Evolutionary conservation across 306 rosid species (phyloP), one percentile per base, ranked within the genome.

Genomic region (Sicyos baderoa): DNA sequence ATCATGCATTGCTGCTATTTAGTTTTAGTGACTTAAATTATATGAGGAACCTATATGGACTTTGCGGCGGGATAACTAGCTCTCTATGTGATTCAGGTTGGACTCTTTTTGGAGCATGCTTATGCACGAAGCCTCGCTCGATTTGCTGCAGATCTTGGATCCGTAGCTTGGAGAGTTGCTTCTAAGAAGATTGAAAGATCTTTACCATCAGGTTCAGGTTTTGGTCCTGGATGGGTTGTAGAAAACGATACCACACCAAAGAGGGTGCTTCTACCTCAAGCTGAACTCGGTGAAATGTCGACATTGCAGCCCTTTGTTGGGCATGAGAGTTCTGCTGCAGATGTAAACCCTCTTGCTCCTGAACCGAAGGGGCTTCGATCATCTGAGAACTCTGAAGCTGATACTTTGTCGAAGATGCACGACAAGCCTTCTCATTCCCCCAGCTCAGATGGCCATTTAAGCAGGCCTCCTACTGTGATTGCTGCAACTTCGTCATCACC

Each of bases 191-290:
- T 84, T 0, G 86, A 75, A 69, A 80, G 79, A 61, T 79, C 80
- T 60, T 68, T 87, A 75, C 80, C 84, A 14, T 32, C 75, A 27
- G 84, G 83, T 64, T 68, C 76, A 22, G 81, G 73, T 68, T 87
- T 78, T 37, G 92, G 92, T 75, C 87, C 78, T 40, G 92, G 89
- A 55, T 87, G 92, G 92, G 86, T 84, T 63, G 87, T 79, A 29
- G 91, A 87, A 70, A 79, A 84, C 54, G 92, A 84, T 65, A 23
- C 74, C 52, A 45, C 59, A 32, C 84, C 72, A 56, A 57, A 58
- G 32, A 70, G 75, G 70, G 64, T 76, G 47, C 52, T 68, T 60
- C 66, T 54, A 40, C 67, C 79, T n/a, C 60, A 77, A 44, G 51
- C 69, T 2, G 71, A 59, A 6, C 44, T 63, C n/a, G 67, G 72